These are phyloP conservation scores for Fusarium domesticum DNA, from an alignment of 2,329 filamentous ascomycete species.

Conservation along the genomic window DNA sequence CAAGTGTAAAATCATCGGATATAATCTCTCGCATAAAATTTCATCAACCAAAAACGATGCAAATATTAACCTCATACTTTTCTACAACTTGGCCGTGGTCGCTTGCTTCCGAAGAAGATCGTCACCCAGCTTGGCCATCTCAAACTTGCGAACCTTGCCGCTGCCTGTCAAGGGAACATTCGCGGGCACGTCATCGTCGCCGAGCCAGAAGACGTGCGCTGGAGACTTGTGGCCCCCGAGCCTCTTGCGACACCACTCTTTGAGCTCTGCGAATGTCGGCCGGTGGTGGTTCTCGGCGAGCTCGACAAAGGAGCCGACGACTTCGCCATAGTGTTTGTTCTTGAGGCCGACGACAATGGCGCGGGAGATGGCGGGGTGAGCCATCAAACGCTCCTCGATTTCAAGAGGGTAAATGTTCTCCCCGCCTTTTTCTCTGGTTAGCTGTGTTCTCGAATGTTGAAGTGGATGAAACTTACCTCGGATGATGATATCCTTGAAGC, in stretches of 20 bases:
- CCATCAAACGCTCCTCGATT: slow-evolving; percentile 69
- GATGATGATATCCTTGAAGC: slow-evolving; percentile 80
- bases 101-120: slow-evolving; percentile 50
- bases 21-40: neutral
- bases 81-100: slow-evolving; percentile 46
- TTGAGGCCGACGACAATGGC: slow-evolving; percentile 69
- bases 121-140: slow-evolving; percentile 56
- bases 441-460: neutral
- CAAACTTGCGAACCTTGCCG: slow-evolving; percentile 67
- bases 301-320: slow-evolving; percentile 64
- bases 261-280: slow-evolving; percentile 53
- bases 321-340: slow-evolving; percentile 69
- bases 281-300: slow-evolving; percentile 34
- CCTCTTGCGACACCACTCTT: slow-evolving; percentile 58
- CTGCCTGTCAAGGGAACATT: slow-evolving; percentile 66
- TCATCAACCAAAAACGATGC: neutral
- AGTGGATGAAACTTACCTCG: slow-evolving; percentile 45
- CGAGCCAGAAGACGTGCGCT: slow-evolving; percentile 72
- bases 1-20: slow-evolving; percentile 1
- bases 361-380: slow-evolving; percentile 59
- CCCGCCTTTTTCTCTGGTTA: slow-evolving; percentile 47
- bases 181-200: slow-evolving; percentile 53
- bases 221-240: slow-evolving; percentile 69
- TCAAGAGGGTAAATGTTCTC: slow-evolving; percentile 74
- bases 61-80: neutral